phyloP scores from a whole-genome alignment of 2,329 filamentous ascomycete species.

The Dactylella cylindrospora region DNA sequence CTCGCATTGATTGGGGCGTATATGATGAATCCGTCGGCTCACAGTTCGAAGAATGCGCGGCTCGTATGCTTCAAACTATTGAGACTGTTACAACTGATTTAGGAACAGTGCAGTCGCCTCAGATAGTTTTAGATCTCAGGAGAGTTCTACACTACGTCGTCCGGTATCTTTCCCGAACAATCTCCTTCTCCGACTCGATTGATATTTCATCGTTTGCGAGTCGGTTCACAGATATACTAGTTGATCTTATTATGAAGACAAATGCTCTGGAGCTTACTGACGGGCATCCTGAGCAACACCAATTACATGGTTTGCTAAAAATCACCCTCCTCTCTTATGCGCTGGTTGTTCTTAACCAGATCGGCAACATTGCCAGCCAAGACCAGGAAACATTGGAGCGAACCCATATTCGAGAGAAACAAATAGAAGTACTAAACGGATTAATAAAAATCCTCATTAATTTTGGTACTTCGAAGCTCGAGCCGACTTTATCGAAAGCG shows the following conservation, averaged over 20 bases:
- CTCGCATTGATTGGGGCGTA: constrained; percentile 45
- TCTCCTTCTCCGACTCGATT: constrained; percentile 48
- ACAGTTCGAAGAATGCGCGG: constrained; percentile 44
- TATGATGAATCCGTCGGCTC: constrained; percentile 47
- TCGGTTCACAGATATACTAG: constrained; percentile 41
- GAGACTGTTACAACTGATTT: neutral
- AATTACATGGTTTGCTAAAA: constrained; percentile 4
- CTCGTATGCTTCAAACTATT: neutral
- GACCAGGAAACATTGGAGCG: neutral
- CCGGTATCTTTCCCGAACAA: constrained; percentile 44
- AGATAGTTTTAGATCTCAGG: constrained; percentile 7
- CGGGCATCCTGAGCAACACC: neutral
- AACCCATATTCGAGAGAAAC: neutral
- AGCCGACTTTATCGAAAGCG: constrained; percentile 2
- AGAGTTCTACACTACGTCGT: constrained; percentile 21
- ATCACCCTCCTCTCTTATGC: constrained; percentile 9
- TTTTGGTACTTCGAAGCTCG: neutral
- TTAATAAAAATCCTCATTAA: constrained; percentile 10
- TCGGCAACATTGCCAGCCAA: constrained; percentile 1
- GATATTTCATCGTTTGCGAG: constrained; percentile 47
- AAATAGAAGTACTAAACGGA: constrained; percentile 1
- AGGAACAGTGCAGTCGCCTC: too few species aligned
- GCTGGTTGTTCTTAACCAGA: constrained; percentile 3
- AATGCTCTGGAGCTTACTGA: constrained; percentile 1
- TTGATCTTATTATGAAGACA: constrained; percentile 12